phyloP scores from a whole-genome alignment of 306 rosid species.

The Sicyos edulis region DNA sequence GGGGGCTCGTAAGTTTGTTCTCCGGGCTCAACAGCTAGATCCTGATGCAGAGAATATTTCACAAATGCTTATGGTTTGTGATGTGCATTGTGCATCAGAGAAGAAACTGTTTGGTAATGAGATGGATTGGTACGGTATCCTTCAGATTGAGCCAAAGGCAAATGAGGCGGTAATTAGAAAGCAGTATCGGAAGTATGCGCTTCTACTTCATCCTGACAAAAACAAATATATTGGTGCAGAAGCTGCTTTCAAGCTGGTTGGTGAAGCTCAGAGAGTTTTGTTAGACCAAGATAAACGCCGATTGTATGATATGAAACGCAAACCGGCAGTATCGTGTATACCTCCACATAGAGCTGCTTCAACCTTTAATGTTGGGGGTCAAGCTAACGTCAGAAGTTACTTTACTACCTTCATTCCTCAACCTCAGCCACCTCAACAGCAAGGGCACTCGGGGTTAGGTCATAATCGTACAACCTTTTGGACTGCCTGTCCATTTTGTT shows the following conservation, averaged over 20 bases:
- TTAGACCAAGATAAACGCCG: conserved; percentile 62
- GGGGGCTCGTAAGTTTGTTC: conserved; percentile 61
- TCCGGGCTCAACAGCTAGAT: conserved; percentile 63
- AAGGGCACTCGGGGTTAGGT: conserved; percentile 38
- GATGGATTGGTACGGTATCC: conserved; percentile 75
- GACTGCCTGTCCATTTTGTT: conserved; percentile 73
- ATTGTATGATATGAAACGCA: conserved; percentile 47
- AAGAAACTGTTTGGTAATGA: conserved; percentile 46
- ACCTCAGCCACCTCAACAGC: conserved; percentile 41
- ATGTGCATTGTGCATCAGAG: conserved; percentile 77
- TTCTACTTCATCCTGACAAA: conserved; percentile 95
- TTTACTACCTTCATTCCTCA: conserved; percentile 34
- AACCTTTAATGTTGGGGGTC: conserved; percentile 37
- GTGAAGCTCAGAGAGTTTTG: conserved; percentile 83
- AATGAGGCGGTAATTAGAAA: conserved; percentile 68
- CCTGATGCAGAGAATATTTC: conserved; percentile 72
- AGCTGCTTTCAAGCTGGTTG: conserved; percentile 89
- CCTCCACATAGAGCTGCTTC: conserved; percentile 37
- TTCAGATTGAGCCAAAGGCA: conserved; percentile 62
- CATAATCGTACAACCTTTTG: conserved; percentile 51
- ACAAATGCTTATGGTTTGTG: conserved; percentile 78
- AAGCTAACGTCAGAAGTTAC: conserved; percentile 36
- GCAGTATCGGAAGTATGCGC: conserved; percentile 85
- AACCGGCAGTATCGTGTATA: conserved; percentile 30
- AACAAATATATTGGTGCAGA: conserved; percentile 91